Evolutionary conservation across 768 basidiomycete species (phyloP).

Genomic region (Clavulina sp.): DNA sequence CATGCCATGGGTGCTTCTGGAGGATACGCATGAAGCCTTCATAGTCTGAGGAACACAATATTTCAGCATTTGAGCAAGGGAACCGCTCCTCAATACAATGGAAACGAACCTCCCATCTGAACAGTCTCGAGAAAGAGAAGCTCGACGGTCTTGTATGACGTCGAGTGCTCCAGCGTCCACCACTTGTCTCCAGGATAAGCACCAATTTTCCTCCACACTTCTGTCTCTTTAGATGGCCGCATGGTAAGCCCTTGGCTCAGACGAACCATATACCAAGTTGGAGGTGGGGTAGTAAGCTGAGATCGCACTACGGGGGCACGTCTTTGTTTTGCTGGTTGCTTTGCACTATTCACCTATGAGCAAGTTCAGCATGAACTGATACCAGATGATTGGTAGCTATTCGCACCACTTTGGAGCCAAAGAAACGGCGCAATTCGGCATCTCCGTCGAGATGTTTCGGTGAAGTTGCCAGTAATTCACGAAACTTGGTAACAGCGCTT

Average conservation of each 20-base stretch:
- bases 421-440: slow-evolving; percentile 83
- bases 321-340: neutral
- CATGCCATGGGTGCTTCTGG: slow-evolving; percentile 75
- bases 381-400: slow-evolving; percentile 16
- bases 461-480: slow-evolving; percentile 55
- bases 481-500: neutral
- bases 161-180: slow-evolving; percentile 82
- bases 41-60: slow-evolving; percentile 33
- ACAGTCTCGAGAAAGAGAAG: slow-evolving; percentile 67
- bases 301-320: slow-evolving; percentile 26
- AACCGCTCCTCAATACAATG: neutral
- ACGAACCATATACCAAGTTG: slow-evolving; percentile 25
- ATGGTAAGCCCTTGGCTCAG: slow-evolving; percentile 58
- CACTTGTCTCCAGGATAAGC: slow-evolving; percentile 43
- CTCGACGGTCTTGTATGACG: slow-evolving; percentile 66
- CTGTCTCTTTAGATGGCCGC: slow-evolving; percentile 30
- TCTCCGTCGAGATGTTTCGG: slow-evolving; percentile 69
- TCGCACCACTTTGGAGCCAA: slow-evolving; percentile 81
- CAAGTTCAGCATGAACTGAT: slow-evolving; percentile 9
- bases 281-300: slow-evolving; percentile 58
- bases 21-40: slow-evolving; percentile 61
- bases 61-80: neutral
- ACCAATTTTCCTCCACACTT: slow-evolving; percentile 23
- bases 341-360: slow-evolving; percentile 7
- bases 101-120: slow-evolving; percentile 55